Percentiles rank a stretch among this genome's conserved stretches.
phyloP scores from a whole-genome alignment of 2,329 filamentous ascomycete species.

The Pestalotiopsis sp. region DNA sequence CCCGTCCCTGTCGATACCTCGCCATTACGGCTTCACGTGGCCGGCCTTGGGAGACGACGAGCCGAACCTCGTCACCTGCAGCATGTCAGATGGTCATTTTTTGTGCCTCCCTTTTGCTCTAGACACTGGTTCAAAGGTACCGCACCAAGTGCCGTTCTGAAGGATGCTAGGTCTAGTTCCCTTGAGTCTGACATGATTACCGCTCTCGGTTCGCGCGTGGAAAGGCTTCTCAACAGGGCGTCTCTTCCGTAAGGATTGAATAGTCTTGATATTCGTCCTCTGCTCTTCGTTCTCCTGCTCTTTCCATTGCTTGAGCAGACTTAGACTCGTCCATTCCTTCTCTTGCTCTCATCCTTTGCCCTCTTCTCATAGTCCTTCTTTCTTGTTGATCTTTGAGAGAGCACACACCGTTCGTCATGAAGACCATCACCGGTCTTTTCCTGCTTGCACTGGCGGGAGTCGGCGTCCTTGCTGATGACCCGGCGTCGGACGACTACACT shows the following conservation, averaged over 20 bases:
- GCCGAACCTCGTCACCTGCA: background rate
- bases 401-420: background rate
- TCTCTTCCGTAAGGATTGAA: background rate
- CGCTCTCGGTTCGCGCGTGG: background rate
- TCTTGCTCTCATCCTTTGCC: background rate
- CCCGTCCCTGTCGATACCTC: too few relatives aligned
- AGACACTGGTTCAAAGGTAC: background rate
- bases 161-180: background rate
- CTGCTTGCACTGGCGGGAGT: background rate
- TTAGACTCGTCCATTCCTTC: background rate
- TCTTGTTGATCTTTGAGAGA: background rate
- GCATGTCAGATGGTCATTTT: background rate
- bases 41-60: too few relatives aligned
- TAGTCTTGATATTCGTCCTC: background rate
- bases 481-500: background rate
- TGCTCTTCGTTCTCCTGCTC: background rate
- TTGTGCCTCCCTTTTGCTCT: background rate
- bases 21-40: too few relatives aligned
- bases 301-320: background rate
- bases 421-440: background rate
- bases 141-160: background rate
- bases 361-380: background rate
- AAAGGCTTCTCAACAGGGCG: background rate
- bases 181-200: background rate
- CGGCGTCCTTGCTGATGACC: background rate